Base-by-base conservation (phyloP, 768 basidiomycete genomes). In the Tephrocybe sp. region DNA sequence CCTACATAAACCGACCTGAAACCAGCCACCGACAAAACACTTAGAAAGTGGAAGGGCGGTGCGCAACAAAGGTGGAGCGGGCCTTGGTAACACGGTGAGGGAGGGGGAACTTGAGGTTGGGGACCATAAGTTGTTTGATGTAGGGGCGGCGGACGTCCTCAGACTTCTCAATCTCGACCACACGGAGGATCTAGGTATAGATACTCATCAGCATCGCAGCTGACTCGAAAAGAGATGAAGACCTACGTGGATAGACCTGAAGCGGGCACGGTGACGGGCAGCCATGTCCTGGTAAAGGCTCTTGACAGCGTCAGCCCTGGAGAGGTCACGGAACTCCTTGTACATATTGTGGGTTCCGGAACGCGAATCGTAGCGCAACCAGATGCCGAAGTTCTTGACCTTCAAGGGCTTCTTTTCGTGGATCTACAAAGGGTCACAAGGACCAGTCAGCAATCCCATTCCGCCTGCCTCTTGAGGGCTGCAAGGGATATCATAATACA, bases 301-400 rank as follows among this genome's bases (percentile, higher is more conserved):
- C 81, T 90, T 94, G 69, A 98, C 97, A 51, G 97, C 96, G 69
- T 92, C 95, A 54, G 92, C 87, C 58, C 97, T 88, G 62, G 81
- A 81, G 62, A 99, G 87, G 64, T 98, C 96, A 67, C 94, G 92
- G 89, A 92, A 98, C 74, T 92, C 90, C 84, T 95, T 95, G 90
- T 97, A 97, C 94, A 98, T 96, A 86, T 99, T 99, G 87, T 98
- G 97, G 40, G 97, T 99, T 58, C 97, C 97, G 45, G 95, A 97
- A 64, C 96, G 93, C 48, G 96, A 98, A 77, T 99, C 97, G 75
- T 99, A 99, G 63, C 96, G 90, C 70, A 99, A 75, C 97, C 97
- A 98, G 77, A 99, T 91, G 61, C 97, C 97, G 69, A 99, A 98
- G 88, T 97, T 98, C 85, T 99, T 98, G 73, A 98, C 90, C 78